Percentiles rank a stretch among this genome's conserved stretches.
These are phyloP conservation scores for Syncephalastrum monosporum DNA, from an alignment of 371 early-diverging fungal species.

Conservation along the genomic window DNA sequence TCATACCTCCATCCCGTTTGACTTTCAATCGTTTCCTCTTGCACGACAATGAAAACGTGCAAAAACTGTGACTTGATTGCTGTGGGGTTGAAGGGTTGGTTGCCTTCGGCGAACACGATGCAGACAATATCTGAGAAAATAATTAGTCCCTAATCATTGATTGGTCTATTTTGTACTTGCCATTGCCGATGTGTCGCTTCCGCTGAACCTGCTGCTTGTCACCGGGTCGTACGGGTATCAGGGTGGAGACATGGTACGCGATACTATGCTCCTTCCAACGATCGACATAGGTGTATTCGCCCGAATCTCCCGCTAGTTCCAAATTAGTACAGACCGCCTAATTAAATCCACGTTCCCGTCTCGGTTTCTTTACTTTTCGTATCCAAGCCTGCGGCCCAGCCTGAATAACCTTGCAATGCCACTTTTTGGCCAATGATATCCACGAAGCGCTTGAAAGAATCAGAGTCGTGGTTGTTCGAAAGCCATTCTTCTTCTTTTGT, in stretches of 20 bases:
- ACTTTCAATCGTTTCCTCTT: constrained; percentile 40
- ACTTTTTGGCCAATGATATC: constrained; percentile 71
- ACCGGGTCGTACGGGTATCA: constrained; percentile 71
- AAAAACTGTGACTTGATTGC: constrained; percentile 75
- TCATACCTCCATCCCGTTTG: constrained; percentile 38
- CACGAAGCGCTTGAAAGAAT: constrained; percentile 62
- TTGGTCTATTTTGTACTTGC: constrained; percentile 15
- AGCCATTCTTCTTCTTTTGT: constrained; percentile 79
- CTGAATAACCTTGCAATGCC: constrained; percentile 70
- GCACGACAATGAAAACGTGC: constrained; percentile 75
- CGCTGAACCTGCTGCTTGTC: constrained; percentile 83
- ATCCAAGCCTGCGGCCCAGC: constrained; percentile 83
- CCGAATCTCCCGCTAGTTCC: constrained; percentile 68
- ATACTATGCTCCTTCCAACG: constrained; percentile 78
- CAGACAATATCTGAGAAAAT: constrained; percentile 64
- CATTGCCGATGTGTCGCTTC: constrained; percentile 89
- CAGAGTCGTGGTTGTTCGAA: constrained; percentile 58
- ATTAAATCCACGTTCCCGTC: neutral
- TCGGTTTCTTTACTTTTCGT: constrained; percentile 53
- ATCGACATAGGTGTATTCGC: constrained; percentile 72
- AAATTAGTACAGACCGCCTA: neutral
- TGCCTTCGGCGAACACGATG: constrained; percentile 68
- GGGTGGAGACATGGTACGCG: constrained; percentile 83
- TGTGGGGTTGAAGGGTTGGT: constrained; percentile 68
- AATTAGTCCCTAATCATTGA: neutral